Base-by-base conservation (phyloP, 768 basidiomycete genomes). In the Mycena floridula region DNA sequence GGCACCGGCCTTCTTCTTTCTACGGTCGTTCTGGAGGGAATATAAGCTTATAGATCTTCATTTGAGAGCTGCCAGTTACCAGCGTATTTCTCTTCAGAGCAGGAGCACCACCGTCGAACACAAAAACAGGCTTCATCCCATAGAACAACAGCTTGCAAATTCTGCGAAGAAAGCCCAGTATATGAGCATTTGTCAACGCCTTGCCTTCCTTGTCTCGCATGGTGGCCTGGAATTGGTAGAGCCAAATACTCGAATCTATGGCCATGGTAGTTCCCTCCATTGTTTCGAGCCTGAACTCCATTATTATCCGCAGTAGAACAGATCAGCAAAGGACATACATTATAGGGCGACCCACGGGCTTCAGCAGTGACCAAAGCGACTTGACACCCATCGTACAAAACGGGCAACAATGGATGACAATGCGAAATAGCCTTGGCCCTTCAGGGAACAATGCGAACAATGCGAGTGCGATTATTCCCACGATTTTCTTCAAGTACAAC, bases 241-340 rank as follows among this genome's bases (percentile, higher is more conserved):
- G 82, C 96, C 96, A 99, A 51, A 99, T 98, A 53, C 92, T 96
- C 3, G 94, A 97, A 65, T 99, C 96, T 45, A 99, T 98, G 3
- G 96, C 96, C 68, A 99, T 80, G 8, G 81, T 70, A 60, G 93
- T 95, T n/a, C 92, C 93, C 57, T 94, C 93, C 59, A 94, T 78
- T 0, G 87, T 93, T 65, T 99, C 95, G 44, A 98, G 72, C 64
- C 93, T 95, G 56, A 21, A 40, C 20, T 42, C 37, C 9, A 9
- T 30, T 32, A 24, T 25, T 7, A 35, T 24, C 32, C 11, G 16
- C 24, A 7, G 12, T 23, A 6, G 7, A 30, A 46, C 9, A 15
- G 37, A 37, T 24, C 6, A 1, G 26, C 28, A 28, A 41, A 38
- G 45, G 13, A 70, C 81, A 56, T 59, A 95, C 94, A 89, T 76